These are phyloP conservation scores for Gastrolobium villosum DNA, from an alignment of 306 rosid species.

Conservation along the genomic window DNA sequence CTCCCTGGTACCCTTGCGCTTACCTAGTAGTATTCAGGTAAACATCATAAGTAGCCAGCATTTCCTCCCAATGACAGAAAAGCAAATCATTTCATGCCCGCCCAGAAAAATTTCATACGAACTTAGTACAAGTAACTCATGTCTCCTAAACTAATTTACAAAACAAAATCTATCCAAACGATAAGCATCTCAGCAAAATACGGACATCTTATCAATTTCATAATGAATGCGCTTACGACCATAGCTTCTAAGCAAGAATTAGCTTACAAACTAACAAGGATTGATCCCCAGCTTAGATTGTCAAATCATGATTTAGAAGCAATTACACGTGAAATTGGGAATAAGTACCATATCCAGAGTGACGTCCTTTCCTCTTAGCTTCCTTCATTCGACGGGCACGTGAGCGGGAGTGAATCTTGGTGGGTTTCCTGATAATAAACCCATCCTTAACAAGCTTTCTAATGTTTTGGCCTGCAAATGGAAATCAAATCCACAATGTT, in stretches of 20 bases:
- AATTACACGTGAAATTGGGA: neutral
- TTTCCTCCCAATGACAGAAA: neutral
- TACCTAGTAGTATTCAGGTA: constrained; percentile 60
- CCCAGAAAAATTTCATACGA: neutral
- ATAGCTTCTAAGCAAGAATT: neutral
- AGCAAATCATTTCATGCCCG: neutral
- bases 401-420: constrained; percentile 95
- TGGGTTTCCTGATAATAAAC: constrained; percentile 94
- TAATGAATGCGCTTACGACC: neutral
- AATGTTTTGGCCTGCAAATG: constrained; percentile 84
- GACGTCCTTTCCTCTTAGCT: constrained; percentile 97
- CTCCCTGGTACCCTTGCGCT: constrained; percentile 97
- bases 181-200: neutral
- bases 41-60: neutral
- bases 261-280: neutral
- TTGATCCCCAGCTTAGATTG: neutral
- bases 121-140: neutral
- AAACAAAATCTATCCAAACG: neutral
- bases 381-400: constrained; percentile 96
- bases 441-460: constrained; percentile 99
- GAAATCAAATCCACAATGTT: neutral
- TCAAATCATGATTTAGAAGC: neutral
- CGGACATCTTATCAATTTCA: neutral
- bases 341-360: constrained; percentile 90
- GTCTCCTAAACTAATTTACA: neutral